Conservation (phyloP, 176 grass and related monocot genomes). For the Elaeis guineensis region DNA sequence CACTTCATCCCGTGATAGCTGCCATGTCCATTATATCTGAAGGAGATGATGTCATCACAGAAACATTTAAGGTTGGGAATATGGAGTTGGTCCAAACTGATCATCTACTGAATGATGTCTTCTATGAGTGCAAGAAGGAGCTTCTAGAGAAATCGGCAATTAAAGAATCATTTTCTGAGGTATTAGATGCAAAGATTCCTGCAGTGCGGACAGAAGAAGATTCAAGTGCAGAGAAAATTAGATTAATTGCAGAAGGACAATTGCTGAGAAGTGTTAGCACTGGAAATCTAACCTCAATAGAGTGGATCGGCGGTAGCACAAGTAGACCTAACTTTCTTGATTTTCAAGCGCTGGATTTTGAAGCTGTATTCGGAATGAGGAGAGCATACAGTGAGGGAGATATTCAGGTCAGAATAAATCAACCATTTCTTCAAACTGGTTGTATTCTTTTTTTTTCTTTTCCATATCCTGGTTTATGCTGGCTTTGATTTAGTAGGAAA, state of each 20-base stretch:
- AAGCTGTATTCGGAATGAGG: slow-evolving; percentile 67
- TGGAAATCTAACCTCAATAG: slow-evolving; percentile 62
- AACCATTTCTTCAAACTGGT: not conserved
- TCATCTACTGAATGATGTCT: slow-evolving; percentile 50
- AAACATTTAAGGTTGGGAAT: slow-evolving; percentile 36
- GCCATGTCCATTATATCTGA: slow-evolving; percentile 76
- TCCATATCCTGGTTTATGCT: too few species aligned
- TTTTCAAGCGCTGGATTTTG: slow-evolving; percentile 75
- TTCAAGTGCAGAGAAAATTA: slow-evolving; percentile 26
- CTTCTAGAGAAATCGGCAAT: too few species aligned
- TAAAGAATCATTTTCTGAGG: too few species aligned
- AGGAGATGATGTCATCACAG: slow-evolving; percentile 34
- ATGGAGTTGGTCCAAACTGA: slow-evolving; percentile 47
- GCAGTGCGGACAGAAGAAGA: slow-evolving; percentile 57
- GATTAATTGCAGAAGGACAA: slow-evolving; percentile 34
- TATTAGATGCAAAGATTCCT: slow-evolving; percentile 65
- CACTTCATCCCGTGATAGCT: slow-evolving; percentile 47
- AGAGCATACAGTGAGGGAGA: slow-evolving; percentile 94
- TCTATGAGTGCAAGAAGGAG: slow-evolving; percentile 83
- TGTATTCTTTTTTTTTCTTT: too few species aligned
- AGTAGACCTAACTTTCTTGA: slow-evolving; percentile 74
- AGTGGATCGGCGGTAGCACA: slow-evolving; percentile 39
- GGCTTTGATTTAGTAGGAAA: too few species aligned
- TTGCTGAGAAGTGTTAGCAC: slow-evolving; percentile 89
- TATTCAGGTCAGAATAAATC: slow-evolving; percentile 52